Evolutionary conservation across 768 basidiomycete species (phyloP), one percentile per base, ranked within the genome.

Genomic region (Macrolepiota fuliginosa): DNA sequence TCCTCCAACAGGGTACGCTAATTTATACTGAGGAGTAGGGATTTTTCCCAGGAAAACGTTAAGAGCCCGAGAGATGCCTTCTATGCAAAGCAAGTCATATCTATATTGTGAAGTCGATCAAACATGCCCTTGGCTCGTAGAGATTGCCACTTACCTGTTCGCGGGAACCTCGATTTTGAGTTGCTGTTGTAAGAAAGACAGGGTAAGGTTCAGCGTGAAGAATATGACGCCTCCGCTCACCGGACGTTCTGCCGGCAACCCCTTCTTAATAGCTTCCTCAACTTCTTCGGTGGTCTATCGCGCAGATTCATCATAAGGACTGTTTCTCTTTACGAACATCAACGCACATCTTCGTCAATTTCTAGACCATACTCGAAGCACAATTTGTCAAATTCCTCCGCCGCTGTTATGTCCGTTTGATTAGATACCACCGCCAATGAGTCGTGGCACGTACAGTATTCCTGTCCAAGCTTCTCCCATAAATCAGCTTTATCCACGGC

Each of bases 91-190:
- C 19, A 99, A 83, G 77, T 99, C 97, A 70, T 98, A 98, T 87
- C 96, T 94, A 19, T 45, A 70, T 10, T 4, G 22, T 5, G 24
- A 11, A 22, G 22, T 24, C 3, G 22, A 25, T 27, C 47, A 12
- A 24, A 24, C 47, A 22, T 22, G 22, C 3, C 25, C 22, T 25
- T 49, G 19, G 10, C 22, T 25, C 47, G 47, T 25, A n/a, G 27
- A 57, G 17, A 42, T 37, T 49, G n/a, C 45, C 27, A 3, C 68
- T 61, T 60, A 86, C 94, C 95, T 88, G 74, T 99, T 99, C n/a
- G 97, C 97, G 49, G 97, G 96, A 47, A 98, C 84, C 75, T 99
- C 97, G 68, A 99, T 97, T 83, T 98, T 99, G 68, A 99, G 80
- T 92, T 97, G 94, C 89, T 98, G 66, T 52, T 57, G 39, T 2